These are phyloP conservation scores for Coemansia sp. DNA, from an alignment of 192 early-diverging fungal species.

Conservation along the genomic window DNA sequence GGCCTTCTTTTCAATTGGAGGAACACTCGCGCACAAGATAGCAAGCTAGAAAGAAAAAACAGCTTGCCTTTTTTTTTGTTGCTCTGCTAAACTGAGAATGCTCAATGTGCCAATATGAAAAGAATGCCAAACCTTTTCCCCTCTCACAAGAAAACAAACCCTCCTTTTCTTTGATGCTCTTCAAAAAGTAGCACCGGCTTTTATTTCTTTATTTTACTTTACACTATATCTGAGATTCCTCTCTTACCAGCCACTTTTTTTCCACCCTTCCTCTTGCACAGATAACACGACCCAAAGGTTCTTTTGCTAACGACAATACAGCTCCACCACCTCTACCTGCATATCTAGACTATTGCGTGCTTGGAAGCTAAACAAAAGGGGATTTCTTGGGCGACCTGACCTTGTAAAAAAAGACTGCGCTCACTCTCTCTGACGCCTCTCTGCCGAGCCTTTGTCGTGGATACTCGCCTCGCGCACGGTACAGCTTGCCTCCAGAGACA, in stretches of 20 bases:
- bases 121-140: not conserved
- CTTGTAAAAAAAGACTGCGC: not conserved
- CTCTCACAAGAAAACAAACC: too few relatives aligned
- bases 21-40: too few relatives aligned
- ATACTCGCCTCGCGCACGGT: too few relatives aligned
- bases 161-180: not conserved
- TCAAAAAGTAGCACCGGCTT: not conserved
- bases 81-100: not conserved
- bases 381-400: not conserved
- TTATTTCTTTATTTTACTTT: slow-evolving; percentile 3
- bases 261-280: not conserved
- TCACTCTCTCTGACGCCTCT: too few relatives aligned
- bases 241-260: not conserved
- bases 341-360: not conserved
- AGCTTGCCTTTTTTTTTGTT: not conserved
- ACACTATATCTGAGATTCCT: not conserved
- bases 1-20: too few relatives aligned
- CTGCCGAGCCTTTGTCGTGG: too few relatives aligned
- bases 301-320: not conserved
- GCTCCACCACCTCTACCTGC: not conserved
- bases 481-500: too few relatives aligned
- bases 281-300: too few relatives aligned
- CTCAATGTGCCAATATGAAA: too few relatives aligned
- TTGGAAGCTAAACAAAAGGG: not conserved
- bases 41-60: not conserved